A percentile compares a stretch with the other conserved stretches of the same genome.
phyloP scores from a whole-genome alignment of 805 yeast genomes.

The Groenewaldozyma salmanticensis region DNA sequence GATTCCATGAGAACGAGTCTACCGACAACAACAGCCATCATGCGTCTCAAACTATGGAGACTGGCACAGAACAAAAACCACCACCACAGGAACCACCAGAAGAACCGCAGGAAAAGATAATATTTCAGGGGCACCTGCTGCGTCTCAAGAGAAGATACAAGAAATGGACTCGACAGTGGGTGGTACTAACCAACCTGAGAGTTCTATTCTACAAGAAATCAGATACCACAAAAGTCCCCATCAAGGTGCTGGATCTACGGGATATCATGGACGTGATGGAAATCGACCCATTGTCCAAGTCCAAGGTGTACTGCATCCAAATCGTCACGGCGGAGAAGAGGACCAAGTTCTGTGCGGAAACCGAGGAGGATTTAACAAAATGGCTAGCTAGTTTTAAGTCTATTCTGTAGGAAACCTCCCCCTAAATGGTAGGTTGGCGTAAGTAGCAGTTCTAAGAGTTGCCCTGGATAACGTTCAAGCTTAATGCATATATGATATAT shows the following conservation, averaged over 20 bases:
- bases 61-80: neutral
- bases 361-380: conserved; percentile 37
- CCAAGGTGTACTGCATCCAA: conserved; percentile 37
- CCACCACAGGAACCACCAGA: neutral
- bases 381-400: conserved; percentile 41
- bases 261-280: conserved; percentile 41
- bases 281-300: conserved; percentile 36
- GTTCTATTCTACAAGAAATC: conserved; percentile 34
- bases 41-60: neutral
- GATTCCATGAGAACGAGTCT: neutral
- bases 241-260: conserved; percentile 28
- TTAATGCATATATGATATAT: neutral
- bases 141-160: conserved; percentile 35
- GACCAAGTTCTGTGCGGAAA: conserved; percentile 34
- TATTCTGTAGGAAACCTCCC: neutral
- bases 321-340: conserved; percentile 39
- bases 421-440: neutral
- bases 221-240: conserved; percentile 19
- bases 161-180: conserved; percentile 40
- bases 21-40: neutral
- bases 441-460: neutral
- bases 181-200: conserved; percentile 34
- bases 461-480: neutral
- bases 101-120: conserved; percentile 17
- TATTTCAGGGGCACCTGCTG: conserved; percentile 35